These are phyloP conservation scores for Aspergillus coremiiformis DNA, from an alignment of 495 filamentous ascomycete species.

Conservation along the genomic window DNA sequence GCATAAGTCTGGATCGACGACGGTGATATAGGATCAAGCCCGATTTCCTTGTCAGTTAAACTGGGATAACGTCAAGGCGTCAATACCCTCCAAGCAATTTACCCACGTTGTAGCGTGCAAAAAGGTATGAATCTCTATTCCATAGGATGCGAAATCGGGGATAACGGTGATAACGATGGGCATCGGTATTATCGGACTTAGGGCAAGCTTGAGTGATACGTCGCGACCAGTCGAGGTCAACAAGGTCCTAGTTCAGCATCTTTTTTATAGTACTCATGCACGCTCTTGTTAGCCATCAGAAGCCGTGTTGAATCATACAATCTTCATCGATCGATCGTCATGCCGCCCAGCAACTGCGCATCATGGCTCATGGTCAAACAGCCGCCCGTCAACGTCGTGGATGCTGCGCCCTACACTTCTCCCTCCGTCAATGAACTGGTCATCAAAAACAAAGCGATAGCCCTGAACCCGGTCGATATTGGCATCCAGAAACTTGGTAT, in stretches of 20 bases:
- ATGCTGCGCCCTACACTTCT: not conserved
- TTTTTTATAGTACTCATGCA: not conserved
- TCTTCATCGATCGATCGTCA: not conserved
- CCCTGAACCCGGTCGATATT: not conserved
- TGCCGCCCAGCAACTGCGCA: not conserved
- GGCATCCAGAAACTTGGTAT: not conserved
- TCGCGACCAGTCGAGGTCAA: not conserved
- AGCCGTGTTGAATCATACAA: not conserved
- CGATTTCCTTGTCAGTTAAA: too few species aligned
- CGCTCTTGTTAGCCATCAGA: not conserved
- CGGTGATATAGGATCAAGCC: too few species aligned
- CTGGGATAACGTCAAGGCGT: too few species aligned
- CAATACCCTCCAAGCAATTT: too few species aligned
- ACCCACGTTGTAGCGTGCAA: too few species aligned
- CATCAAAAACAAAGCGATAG: not conserved
- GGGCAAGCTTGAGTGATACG: not conserved
- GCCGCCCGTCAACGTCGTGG: not conserved
- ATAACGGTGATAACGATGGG: not conserved
- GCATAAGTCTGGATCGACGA: too few species aligned
- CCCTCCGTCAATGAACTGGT: not conserved
- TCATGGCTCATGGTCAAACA: not conserved
- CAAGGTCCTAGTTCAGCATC: too few species aligned
- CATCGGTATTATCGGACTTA: not conserved
- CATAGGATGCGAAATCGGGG: not conserved
- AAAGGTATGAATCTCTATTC: too few species aligned